Percentiles rank a stretch among this genome's conserved stretches.
Conservation (phyloP, 2,329 filamentous ascomycete genomes). For the Scolecobasidium constrictum region DNA sequence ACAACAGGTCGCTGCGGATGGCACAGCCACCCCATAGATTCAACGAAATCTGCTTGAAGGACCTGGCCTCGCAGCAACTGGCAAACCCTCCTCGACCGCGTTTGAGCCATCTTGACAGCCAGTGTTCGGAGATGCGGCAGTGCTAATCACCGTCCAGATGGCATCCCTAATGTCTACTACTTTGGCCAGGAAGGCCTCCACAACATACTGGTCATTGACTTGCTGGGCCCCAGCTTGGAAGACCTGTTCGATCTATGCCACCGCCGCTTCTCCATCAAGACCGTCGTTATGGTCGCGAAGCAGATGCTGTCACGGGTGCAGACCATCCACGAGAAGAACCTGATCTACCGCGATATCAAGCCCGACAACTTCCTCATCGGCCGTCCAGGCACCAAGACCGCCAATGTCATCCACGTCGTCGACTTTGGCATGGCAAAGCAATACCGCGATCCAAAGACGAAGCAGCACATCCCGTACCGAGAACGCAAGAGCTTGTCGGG, state of each 20-base stretch:
- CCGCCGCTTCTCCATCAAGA: constrained; percentile 90
- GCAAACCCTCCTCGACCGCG: too few relatives aligned
- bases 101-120: too few relatives aligned
- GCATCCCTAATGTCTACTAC: constrained; percentile 99
- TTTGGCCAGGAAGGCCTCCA: constrained; percentile 97
- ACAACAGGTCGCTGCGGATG: too few relatives aligned
- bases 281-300: constrained; percentile 97
- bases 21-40: too few relatives aligned
- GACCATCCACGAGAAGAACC: constrained; percentile 95
- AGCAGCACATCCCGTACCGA: constrained; percentile 96
- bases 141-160: too few relatives aligned
- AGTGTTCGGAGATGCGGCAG: too few relatives aligned
- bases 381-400: constrained; percentile 80
- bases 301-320: constrained; percentile 96
- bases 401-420: constrained; percentile 96
- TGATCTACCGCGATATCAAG: constrained; percentile 99
- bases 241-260: constrained; percentile 98
- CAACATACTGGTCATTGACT: constrained; percentile 96
- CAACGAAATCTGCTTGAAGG: too few relatives aligned
- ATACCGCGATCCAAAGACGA: constrained; percentile 96
- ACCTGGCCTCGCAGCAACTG: too few relatives aligned
- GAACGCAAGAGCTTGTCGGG: constrained; percentile 95
- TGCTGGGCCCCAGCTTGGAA: constrained; percentile 88
- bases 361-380: constrained; percentile 99
- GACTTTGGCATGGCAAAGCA: constrained; percentile 99